phyloP scores from a whole-genome alignment of 2,329 filamentous ascomycete species.

The Colletotrichum filicis region DNA sequence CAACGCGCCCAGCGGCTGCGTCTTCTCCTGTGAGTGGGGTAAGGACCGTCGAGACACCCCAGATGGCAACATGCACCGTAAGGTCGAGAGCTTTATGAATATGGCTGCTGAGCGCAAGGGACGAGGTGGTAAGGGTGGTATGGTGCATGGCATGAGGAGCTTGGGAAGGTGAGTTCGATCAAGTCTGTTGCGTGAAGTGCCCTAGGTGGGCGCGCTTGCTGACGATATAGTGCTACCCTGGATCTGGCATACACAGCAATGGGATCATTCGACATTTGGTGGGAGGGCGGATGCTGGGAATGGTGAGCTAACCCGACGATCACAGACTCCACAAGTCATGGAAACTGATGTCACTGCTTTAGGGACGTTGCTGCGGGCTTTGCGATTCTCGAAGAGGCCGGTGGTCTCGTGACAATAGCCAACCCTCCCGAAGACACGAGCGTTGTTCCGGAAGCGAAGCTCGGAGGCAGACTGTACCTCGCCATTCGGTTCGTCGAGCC shows the following conservation, averaged over 20 bases:
- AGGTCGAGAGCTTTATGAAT: slow-evolving; percentile 80
- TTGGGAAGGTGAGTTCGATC: slow-evolving; percentile 61
- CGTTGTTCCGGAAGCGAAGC: slow-evolving; percentile 66
- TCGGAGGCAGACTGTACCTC: slow-evolving; percentile 78
- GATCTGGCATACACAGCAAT: slow-evolving; percentile 81
- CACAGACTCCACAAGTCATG: slow-evolving; percentile 43
- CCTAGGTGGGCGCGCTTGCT: not conserved
- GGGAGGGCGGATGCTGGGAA: slow-evolving; percentile 86
- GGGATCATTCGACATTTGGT: slow-evolving; percentile 84
- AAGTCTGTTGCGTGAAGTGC: not conserved
- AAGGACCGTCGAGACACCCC: slow-evolving; percentile 76
- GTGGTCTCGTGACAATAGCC: slow-evolving; percentile 78
- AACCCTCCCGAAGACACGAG: slow-evolving; percentile 73
- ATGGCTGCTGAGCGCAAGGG: slow-evolving; percentile 76
- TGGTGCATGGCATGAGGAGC: slow-evolving; percentile 82
- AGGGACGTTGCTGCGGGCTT: slow-evolving; percentile 82
- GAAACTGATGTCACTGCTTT: slow-evolving; percentile 58
- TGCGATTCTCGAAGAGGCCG: slow-evolving; percentile 78
- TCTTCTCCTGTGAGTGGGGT: slow-evolving; percentile 83
- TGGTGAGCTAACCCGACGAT: slow-evolving; percentile 61
- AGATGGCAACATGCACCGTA: slow-evolving; percentile 76
- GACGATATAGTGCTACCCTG: slow-evolving; percentile 69
- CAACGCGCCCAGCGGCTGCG: slow-evolving; percentile 74
- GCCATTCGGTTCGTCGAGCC: slow-evolving; percentile 67
- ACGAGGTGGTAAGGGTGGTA: slow-evolving; percentile 74